Evolutionary conservation across 495 filamentous ascomycete species (phyloP), one percentile per base, ranked within the genome.

Genomic region (Amniculicola lignicola): DNA sequence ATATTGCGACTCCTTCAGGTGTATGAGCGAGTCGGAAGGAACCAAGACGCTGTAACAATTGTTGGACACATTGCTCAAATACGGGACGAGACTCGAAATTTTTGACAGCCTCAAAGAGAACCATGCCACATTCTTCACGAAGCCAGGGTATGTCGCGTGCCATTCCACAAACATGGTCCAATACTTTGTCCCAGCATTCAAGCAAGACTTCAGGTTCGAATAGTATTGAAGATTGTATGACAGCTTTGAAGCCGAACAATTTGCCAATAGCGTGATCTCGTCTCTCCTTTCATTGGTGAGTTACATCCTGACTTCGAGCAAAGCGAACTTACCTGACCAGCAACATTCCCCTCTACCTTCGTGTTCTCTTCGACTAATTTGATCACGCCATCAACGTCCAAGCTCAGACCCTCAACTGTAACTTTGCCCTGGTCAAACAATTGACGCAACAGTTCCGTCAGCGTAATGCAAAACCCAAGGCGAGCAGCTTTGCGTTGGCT

Each of bases 401-500:
- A 28, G 41, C 55, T 33, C 0, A 58, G 29, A 7, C 22, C 72
- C 42, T 35, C 4, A 11, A 52, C 18, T 9, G 15, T 2, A 3
- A 14, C 7, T 21, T 44, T 24, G 2, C 23, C 19, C 12, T 54
- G 37, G 1, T 76, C 78, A 59, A 77, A 78, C n/a, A 87, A 64
- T 63, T 85, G 81, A 0, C 77, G 74, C 33, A 94, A 66, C 50
- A 95, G 74, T 70, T 96, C 92, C 0, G 90, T 87, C 59, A 97
- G 70, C 1, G 92, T 90, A 51, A 96, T 75, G 31, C 88, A 94
- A 67, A 93, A 96, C n/a, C 93, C 93, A 51, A 91, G 71, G 22
- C 93, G 79, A 25, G 92, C 89, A 12, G 88, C 90, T 72, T 96
- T 95, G 19, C 88, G 81, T 38, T 90, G 86, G 65, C 90, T 96